Evolutionary conservation across 2,329 filamentous ascomycete species (phyloP), one percentile per base, ranked within the genome.

Genomic region (Dactylellina sp.): DNA sequence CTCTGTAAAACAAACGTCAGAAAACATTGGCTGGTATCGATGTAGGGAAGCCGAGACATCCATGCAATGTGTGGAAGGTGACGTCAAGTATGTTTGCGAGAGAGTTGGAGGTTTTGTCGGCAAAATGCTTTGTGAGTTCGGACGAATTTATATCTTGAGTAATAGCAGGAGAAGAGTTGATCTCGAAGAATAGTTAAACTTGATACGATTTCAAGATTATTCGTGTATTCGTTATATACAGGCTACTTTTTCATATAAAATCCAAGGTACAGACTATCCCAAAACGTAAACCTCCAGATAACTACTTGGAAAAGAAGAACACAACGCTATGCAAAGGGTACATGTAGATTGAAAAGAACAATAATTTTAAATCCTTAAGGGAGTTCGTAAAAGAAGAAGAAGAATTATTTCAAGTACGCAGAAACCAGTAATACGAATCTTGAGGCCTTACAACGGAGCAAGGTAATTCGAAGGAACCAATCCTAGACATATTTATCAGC

Each of bases 401-500:
- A 28, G 35, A 42, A 39, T 22, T 14, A 42, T 32, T 12, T 40
- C 14, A 22, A 50, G 37, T 24, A 9, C 9, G 28, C 49, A 53
- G 18, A 7, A 56, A n/a, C 11, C 20, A 49, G 20, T 16, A 50
- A 50, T 11, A 28, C 14, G 20, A 62, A 52, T 14, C 40, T 14
- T 11, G 35, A 7, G 25, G 16, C 52, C 14, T 35, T 52, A 68
- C 46, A 70, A 32, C 4, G 62, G 59, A 40, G 71, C 61, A 47
- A 75, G 63, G 37, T 75, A 75, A 46, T 75, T 75, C 47, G 63
- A 68, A 49, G 71, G 71, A 3, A 75, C 71, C 71, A 75, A 60
- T 68, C 71, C 71, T 68, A 70, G 1, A 44, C 24, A 47, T 9
- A 16, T 32, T 5, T 9, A 24, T 75, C 60, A 75, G 56, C 37